Percentiles rank a stretch among this genome's conserved stretches.
Conservation (phyloP, 2,329 filamentous ascomycete genomes). For the Diplodia scrobiculata region DNA sequence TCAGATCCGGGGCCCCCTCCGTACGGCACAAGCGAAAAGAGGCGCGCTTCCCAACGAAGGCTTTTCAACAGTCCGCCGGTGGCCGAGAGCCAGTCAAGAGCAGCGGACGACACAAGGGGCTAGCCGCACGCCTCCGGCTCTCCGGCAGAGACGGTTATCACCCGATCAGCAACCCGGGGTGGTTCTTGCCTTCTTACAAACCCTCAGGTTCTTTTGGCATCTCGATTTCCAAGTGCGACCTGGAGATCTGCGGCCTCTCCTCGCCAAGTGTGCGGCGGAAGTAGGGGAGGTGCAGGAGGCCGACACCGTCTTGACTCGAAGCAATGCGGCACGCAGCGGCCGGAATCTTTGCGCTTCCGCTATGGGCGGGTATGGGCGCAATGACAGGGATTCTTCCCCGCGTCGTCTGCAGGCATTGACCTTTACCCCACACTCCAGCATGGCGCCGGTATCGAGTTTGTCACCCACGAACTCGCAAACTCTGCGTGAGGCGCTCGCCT, state of each 20-base stretch:
- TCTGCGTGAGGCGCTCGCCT: not conserved
- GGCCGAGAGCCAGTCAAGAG: not conserved
- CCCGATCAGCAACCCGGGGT: not conserved
- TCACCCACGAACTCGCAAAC: not conserved
- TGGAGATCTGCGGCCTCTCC: constrained; percentile 7
- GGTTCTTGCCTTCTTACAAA: constrained; percentile 21
- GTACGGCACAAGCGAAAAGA: not conserved
- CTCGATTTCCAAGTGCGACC: not conserved
- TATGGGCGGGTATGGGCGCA: constrained; percentile 16
- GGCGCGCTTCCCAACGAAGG: not conserved
- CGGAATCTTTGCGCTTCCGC: constrained; percentile 8
- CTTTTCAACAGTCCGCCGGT: not conserved
- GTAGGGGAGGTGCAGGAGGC: constrained; percentile 15
- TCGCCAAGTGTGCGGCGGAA: constrained; percentile 9
- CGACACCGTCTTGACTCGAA: constrained; percentile 8
- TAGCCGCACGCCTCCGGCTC: constrained; percentile 16
- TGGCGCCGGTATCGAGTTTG: constrained; percentile 1
- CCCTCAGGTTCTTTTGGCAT: constrained; percentile 10
- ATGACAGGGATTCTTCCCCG: constrained; percentile 27
- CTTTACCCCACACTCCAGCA: constrained; percentile 27
- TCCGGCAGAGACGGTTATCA: constrained; percentile 5
- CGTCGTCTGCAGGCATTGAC: constrained; percentile 18
- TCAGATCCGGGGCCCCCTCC: not conserved
- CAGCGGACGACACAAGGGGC: constrained; percentile 8
- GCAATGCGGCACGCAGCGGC: constrained; percentile 8